Evolutionary conservation across 2,329 filamentous ascomycete genomes (phyloP).

Genomic region (Epichloe typhina): DNA sequence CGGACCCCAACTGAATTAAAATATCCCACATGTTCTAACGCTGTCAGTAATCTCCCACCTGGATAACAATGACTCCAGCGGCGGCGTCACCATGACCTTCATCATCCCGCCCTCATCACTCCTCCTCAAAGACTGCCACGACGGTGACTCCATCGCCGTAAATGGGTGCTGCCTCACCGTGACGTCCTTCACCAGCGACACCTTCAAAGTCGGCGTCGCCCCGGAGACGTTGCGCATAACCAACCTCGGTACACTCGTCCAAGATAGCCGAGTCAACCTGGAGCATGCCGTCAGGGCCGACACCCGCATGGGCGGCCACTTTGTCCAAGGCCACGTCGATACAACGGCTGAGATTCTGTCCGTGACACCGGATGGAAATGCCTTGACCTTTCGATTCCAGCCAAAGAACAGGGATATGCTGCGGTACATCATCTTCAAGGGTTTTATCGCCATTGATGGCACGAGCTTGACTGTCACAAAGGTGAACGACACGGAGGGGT

Average conservation of each 20-base stretch:
- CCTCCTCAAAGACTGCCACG: slow-evolving; percentile 71
- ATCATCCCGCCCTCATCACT: slow-evolving; percentile 48
- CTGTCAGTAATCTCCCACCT: slow-evolving; percentile 68
- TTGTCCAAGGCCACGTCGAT: slow-evolving; percentile 96
- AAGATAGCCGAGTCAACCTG: slow-evolving; percentile 67
- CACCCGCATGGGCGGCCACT: slow-evolving; percentile 95
- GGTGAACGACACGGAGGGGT: slow-evolving; percentile 66
- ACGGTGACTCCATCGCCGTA: slow-evolving; percentile 88
- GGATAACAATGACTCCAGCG: slow-evolving; percentile 66
- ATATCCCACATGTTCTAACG: slow-evolving; percentile 6
- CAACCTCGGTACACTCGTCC: slow-evolving; percentile 66
- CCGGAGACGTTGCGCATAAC: slow-evolving; percentile 93
- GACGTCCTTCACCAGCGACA: slow-evolving; percentile 36
- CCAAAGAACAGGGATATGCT: slow-evolving; percentile 58
- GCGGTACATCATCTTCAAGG: slow-evolving; percentile 89
- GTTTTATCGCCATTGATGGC: slow-evolving; percentile 86
- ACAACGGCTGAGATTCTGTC: slow-evolving; percentile 65
- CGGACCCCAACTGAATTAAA: too few species aligned
- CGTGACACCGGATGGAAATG: slow-evolving; percentile 73
- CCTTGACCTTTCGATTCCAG: slow-evolving; percentile 71
- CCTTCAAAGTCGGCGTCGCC: slow-evolving; percentile 86
- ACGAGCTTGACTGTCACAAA: slow-evolving; percentile 86
- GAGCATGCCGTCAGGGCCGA: slow-evolving; percentile 84
- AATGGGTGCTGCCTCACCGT: slow-evolving; percentile 96
- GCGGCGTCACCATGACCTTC: slow-evolving; percentile 85